Base-by-base conservation (phyloP, 1,139 yeast genomes). In the Kodamaea plutei region DNA sequence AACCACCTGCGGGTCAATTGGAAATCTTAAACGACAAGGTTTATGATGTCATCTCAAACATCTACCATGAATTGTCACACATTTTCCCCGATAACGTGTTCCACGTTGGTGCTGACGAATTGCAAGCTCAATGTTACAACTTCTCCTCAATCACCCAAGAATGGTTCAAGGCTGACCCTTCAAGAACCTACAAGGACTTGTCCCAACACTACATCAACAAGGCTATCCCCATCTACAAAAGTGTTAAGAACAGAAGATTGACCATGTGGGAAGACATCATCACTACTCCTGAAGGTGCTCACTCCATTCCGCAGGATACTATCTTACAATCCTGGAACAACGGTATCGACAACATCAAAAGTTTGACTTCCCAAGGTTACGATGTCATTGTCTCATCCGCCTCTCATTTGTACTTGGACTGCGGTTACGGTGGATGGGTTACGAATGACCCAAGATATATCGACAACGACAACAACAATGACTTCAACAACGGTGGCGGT, bases 231-330 rank as follows among this genome's bases (percentile, higher is more conserved):
- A 57, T 69, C 5, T 63, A 63, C 46, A 44, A 44, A 20, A 47
- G 48, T 17, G 11, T 12, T 5, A 30, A 37, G 3, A 39, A 30
- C 29, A 36, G 57, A 45, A 50, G 59, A 28, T 45, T 70, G 15
- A 57, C 57, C 13, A 65, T 68, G 72, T 70, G 76, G 76, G 71
- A 69, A 43, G 76, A 70, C 41, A 48, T 63, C n/a, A 44, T 67
- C 5, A 41, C 50, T n/a, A 48, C 50, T n/a, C 33, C 41, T 1
- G 44, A 38, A 20, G 44, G 51, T 10, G 56, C 55, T 8, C 39
- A 48, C 14, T 37, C 43, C n/a, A 40, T 65, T 10, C 57, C 68
- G 3, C 48, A 46, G 14, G 55, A 58, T 30, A 51, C 65, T 8
- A 53, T 64, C 21, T 40, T 69, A 37, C 76, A 70, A 43, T 49